These are phyloP conservation scores for Apocynum venetum DNA, from an alignment of 257 asterid species.

Conservation along the genomic window DNA sequence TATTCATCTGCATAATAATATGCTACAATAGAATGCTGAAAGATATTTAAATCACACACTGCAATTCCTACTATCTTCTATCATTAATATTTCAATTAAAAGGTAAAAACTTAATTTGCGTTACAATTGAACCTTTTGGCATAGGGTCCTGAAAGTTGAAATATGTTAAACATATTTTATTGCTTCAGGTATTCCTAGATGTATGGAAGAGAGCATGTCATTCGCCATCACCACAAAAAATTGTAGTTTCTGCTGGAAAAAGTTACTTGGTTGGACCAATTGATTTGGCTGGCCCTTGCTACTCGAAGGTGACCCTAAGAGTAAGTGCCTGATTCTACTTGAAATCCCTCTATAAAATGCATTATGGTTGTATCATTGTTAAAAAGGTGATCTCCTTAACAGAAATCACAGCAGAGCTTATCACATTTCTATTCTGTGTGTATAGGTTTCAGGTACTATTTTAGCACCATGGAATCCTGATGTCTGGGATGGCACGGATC, in stretches of 20 bases:
- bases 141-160: not conserved
- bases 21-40: not conserved
- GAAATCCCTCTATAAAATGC: not conserved
- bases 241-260: conserved; percentile 45
- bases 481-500: conserved; percentile 52
- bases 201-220: conserved; percentile 64
- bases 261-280: conserved; percentile 44
- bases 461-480: conserved; percentile 66
- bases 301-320: conserved; percentile 48
- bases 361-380: not conserved
- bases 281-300: conserved; percentile 71
- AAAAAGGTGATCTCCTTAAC: not conserved
- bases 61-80: not conserved
- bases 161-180: not conserved
- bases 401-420: not conserved
- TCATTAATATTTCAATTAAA: not conserved
- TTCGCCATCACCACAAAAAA: conserved; percentile 28
- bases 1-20: not conserved
- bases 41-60: not conserved
- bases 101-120: not conserved
- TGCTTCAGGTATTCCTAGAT: conserved; percentile 43
- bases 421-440: conserved; percentile 6
- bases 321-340: conserved; percentile 33
- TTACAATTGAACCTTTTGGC: not conserved
- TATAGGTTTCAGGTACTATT: conserved; percentile 63